These are phyloP conservation scores for Ceraceosorus guamensis DNA, from an alignment of 1,284 basidiomycete species.

Conservation along the genomic window DNA sequence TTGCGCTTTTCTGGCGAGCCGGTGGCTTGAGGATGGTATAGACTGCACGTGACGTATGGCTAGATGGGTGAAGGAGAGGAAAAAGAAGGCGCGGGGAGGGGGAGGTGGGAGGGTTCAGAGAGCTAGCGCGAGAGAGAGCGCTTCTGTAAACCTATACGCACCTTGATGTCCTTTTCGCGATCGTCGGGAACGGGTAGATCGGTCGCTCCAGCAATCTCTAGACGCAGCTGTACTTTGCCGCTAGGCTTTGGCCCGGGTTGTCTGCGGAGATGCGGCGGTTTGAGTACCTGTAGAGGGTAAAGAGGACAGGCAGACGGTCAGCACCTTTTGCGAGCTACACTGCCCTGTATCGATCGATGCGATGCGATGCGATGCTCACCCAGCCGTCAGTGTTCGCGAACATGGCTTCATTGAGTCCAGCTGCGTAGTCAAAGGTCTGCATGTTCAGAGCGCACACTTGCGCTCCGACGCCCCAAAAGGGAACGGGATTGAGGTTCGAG, in stretches of 20 bases:
- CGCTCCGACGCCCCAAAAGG: constrained; percentile 57
- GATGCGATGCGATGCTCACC: constrained; percentile 39
- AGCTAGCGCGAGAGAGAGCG: neutral
- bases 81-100: neutral
- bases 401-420: constrained; percentile 59
- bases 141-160: neutral
- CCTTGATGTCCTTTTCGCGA: constrained; percentile 24
- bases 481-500: constrained; percentile 29
- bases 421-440: constrained; percentile 51
- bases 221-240: constrained; percentile 17
- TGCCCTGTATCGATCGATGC: too few species aligned
- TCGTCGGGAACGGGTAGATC: constrained; percentile 31
- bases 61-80: neutral
- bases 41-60: constrained; percentile 39
- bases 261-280: constrained; percentile 50
- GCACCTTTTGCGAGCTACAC: too few species aligned
- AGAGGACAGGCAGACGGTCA: too few species aligned
- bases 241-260: constrained; percentile 17
- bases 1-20: constrained; percentile 28
- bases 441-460: constrained; percentile 63
- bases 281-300: constrained; percentile 34
- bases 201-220: constrained; percentile 34
- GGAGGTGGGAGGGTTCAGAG: neutral
- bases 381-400: constrained; percentile 59
- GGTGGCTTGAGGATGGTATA: constrained; percentile 23